Evolutionary conservation across 2,329 filamentous ascomycete species (phyloP), one percentile per base, ranked within the genome.

Genomic region (Paracoccidioides brasiliensis): DNA sequence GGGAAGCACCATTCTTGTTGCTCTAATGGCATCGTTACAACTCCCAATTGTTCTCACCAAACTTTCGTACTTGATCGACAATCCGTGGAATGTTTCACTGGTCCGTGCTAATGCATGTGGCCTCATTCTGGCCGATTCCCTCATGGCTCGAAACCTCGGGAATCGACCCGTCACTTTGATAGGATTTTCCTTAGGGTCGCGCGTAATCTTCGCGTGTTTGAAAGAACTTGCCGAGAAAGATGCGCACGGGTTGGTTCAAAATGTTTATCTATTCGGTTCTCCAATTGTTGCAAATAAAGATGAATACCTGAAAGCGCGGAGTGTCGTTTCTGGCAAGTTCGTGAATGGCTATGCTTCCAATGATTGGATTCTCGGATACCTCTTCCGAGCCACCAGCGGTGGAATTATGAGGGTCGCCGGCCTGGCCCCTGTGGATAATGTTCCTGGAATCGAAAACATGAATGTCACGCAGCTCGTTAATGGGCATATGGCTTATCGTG

Each of bases 61-160:
- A 68, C 80, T 98, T 8, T 83, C 91, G 0, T 98, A 98, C 66
- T 79, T 98, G 22, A 96, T 98, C 61, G 93, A 98, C 70, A 98
- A 98, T 66, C 93, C 93, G 0, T 98, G 93, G 93, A 89, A 86
- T 32, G 90, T 96, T n/a, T 97, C 93, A 1, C 80, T 95, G 52
- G 89, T 93, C 64, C 83, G 93, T 63, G 93, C 93, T 35, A 90
- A 86, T 64, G 79, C 88, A 55, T 88, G 91, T 6, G 93, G 93
- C 3, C 79, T 95, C 49, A 95, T 98, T 67, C 78, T 98, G 54
- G 93, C 93, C 1, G 93, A 98, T 70, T 96, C 91, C 0, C 76
- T 98, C 38, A 87, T 95, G 58, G 90, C 95, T 63, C 83, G 90
- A 51, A 96, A 94, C 66, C 77, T 98, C 22, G 93, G 93, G 14